Conservation (phyloP, 1,284 basidiomycete genomes). For the Irpex sp. region DNA sequence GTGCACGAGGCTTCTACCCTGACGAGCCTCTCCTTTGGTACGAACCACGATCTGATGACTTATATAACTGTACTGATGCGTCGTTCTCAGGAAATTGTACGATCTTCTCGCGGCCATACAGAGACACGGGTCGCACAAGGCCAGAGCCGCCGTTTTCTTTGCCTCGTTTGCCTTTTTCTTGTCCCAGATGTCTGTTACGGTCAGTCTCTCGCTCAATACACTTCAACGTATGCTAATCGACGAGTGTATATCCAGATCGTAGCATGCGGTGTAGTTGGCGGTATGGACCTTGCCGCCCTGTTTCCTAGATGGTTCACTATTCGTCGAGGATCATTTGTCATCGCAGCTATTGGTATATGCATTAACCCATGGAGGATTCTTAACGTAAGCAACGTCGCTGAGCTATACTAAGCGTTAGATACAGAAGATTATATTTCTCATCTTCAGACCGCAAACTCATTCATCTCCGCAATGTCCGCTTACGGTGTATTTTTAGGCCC, state of each 20-base stretch:
- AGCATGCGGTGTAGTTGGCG: slow-evolving; percentile 28
- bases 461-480: slow-evolving; percentile 28
- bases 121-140: slow-evolving; percentile 22
- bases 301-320: slow-evolving; percentile 26
- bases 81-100: slow-evolving; percentile 23
- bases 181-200: slow-evolving; percentile 27
- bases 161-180: slow-evolving; percentile 29
- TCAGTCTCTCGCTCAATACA: slow-evolving; percentile 10
- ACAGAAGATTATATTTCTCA: background rate
- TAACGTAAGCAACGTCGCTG: slow-evolving; percentile 18
- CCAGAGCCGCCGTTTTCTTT: slow-evolving; percentile 30
- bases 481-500: slow-evolving; percentile 29
- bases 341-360: slow-evolving; percentile 27
- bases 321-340: slow-evolving; percentile 27
- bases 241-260: slow-evolving; percentile 16
- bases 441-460: slow-evolving; percentile 27
- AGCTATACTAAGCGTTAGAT: background rate
- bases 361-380: slow-evolving; percentile 32
- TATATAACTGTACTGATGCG: background rate
- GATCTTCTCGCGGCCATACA: slow-evolving; percentile 29
- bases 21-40: slow-evolving; percentile 29
- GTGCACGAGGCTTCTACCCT: slow-evolving; percentile 29
- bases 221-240: background rate
- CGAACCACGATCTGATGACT: background rate
- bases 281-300: slow-evolving; percentile 29